Conservation (phyloP, 352 stramenopile species). For the Thalassiosira livingstoniorum region DNA sequence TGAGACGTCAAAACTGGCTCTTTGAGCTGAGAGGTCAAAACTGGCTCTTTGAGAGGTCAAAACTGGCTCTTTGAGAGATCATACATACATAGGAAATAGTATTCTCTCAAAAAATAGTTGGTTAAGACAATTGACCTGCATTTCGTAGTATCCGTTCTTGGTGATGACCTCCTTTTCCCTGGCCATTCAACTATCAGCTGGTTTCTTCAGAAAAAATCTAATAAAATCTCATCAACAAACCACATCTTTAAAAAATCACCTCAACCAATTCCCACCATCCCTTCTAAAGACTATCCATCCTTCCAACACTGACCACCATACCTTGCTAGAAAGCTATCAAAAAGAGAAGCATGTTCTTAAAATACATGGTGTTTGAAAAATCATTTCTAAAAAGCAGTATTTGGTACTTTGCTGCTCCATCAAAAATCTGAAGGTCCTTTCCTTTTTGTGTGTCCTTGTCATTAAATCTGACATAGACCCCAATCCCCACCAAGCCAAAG, state of each 20-base stretch:
- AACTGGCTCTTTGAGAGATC: too few relatives aligned
- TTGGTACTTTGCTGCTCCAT: neutral
- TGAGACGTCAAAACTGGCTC: too few relatives aligned
- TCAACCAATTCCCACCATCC: constrained; percentile 1
- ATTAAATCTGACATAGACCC: constrained; percentile 46
- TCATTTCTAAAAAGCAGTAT: constrained; percentile 25
- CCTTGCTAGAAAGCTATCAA: constrained; percentile 7
- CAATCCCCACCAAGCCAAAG: constrained; percentile 47
- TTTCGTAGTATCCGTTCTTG: neutral
- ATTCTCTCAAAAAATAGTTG: too few relatives aligned
- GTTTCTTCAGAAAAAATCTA: constrained; percentile 15
- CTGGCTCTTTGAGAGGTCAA: too few relatives aligned
- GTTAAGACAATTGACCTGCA: too few relatives aligned
- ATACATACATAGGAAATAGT: too few relatives aligned
- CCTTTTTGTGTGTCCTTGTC: constrained; percentile 49
- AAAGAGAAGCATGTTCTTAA: constrained; percentile 11
- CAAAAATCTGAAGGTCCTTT: neutral
- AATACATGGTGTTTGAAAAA: constrained; percentile 10
- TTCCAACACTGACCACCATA: constrained; percentile 3
- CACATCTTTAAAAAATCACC: neutral
- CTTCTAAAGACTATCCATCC: neutral
- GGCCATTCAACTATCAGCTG: constrained; percentile 19
- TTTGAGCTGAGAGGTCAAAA: too few relatives aligned
- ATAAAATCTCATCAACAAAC: neutral
- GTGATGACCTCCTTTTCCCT: constrained; percentile 25